A percentile compares a stretch with the other conserved stretches of the same genome.
Conservation (phyloP, 805 yeast genomes). For the Kluyveromyces siamensis region DNA sequence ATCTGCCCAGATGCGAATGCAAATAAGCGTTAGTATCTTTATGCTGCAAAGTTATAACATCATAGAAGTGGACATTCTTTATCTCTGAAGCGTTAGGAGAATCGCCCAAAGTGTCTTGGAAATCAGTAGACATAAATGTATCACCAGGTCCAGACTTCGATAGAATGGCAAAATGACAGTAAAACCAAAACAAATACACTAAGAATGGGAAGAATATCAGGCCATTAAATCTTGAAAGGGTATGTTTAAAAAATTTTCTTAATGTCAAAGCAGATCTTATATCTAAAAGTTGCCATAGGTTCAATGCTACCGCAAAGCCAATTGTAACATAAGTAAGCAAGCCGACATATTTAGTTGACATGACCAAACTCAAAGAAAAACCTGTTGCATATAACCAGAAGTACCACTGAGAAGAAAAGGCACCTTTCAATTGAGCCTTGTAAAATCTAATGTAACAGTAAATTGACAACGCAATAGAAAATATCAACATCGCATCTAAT, state of each 20-base stretch:
- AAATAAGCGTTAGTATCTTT: conserved; percentile 68
- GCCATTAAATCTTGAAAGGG: conserved; percentile 59
- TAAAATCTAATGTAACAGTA: conserved; percentile 74
- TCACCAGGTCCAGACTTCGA: conserved; percentile 93
- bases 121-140: conserved; percentile 85
- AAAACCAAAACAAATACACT: conserved; percentile 84
- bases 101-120: conserved; percentile 87
- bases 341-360: conserved; percentile 95
- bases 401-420: conserved; percentile 77
- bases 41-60: conserved; percentile 68
- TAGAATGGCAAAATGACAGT: conserved; percentile 77
- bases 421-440: conserved; percentile 48
- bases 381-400: conserved; percentile 82
- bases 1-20: conserved; percentile 70
- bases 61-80: conserved; percentile 65
- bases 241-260: conserved; percentile 53
- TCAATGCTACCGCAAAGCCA: conserved; percentile 78
- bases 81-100: conserved; percentile 66
- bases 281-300: conserved; percentile 83
- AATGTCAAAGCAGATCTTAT: conserved; percentile 54
- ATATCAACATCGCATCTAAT: conserved; percentile 80
- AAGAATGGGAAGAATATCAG: conserved; percentile 73
- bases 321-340: conserved; percentile 81
- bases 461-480: conserved; percentile 75
- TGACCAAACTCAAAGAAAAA: conserved; percentile 77